Evolutionary conservation across 2,329 filamentous ascomycete species (phyloP).

Genomic region (Stenocarpella maydis): DNA sequence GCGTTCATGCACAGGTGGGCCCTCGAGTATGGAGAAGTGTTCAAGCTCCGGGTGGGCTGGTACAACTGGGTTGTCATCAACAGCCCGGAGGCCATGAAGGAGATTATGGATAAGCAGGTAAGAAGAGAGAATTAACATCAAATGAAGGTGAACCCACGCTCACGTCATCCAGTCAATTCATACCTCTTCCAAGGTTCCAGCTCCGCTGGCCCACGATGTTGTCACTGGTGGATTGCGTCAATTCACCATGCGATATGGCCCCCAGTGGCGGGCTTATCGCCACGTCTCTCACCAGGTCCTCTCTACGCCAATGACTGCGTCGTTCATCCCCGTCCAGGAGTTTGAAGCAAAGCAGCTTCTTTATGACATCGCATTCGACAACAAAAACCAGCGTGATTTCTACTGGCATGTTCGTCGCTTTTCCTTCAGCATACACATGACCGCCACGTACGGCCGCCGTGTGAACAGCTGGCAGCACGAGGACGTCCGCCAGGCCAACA

Average conservation of each 20-base stretch:
- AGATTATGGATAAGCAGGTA: constrained; percentile 51
- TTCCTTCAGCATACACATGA: constrained; percentile 43
- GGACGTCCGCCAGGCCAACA: constrained; percentile 38
- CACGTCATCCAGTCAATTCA: constrained; percentile 38
- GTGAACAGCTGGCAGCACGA: constrained; percentile 40
- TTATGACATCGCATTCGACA: constrained; percentile 48
- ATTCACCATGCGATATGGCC: constrained; percentile 51
- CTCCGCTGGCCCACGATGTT: constrained; percentile 50
- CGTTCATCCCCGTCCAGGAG: constrained; percentile 53
- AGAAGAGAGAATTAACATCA: background rate
- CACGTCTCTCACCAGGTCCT: constrained; percentile 49
- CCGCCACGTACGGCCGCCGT: constrained; percentile 41
- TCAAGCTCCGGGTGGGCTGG: constrained; percentile 53
- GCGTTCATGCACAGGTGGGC: constrained; percentile 44
- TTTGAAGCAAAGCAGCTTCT: constrained; percentile 55
- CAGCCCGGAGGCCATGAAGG: constrained; percentile 51
- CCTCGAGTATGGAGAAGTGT: constrained; percentile 53
- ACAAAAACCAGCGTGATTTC: constrained; percentile 42
- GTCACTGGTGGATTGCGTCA: constrained; percentile 51
- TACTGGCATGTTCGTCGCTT: constrained; percentile 43
- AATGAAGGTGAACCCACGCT: background rate
- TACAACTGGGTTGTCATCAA: constrained; percentile 55
- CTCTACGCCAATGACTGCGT: constrained; percentile 46
- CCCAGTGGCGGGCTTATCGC: constrained; percentile 50
- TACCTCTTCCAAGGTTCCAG: constrained; percentile 47